These are phyloP conservation scores for Aspergillus versicolor DNA, from an alignment of 2,329 filamentous ascomycete genomes.

Conservation along the genomic window DNA sequence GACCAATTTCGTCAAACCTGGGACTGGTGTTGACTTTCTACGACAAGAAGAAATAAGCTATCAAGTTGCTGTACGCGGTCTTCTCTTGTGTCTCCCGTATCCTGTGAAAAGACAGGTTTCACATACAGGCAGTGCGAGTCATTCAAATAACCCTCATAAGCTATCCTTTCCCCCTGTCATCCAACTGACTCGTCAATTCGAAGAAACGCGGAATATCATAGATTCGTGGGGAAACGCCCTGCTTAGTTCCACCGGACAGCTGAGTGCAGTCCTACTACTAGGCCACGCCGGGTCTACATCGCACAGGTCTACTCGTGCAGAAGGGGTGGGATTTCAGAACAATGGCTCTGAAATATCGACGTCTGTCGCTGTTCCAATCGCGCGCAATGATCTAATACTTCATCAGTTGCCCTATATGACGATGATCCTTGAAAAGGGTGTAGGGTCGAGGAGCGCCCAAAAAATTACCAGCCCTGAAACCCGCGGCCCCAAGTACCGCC, in stretches of 20 bases:
- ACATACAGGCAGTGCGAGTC: constrained; percentile 34
- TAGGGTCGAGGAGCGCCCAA: constrained; percentile 59
- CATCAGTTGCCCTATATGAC: constrained; percentile 86
- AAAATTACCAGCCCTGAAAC: constrained; percentile 58
- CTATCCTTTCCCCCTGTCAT: constrained; percentile 91
- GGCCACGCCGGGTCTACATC: background rate
- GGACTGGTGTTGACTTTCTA: constrained; percentile 59
- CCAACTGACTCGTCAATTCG: constrained; percentile 77
- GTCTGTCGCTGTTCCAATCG: constrained; percentile 31
- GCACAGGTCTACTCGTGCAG: background rate
- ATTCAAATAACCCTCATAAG: constrained; percentile 65
- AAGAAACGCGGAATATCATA: constrained; percentile 75
- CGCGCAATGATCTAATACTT: constrained; percentile 54
- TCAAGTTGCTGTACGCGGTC: constrained; percentile 81
- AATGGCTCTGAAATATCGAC: constrained; percentile 3
- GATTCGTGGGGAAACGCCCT: constrained; percentile 39
- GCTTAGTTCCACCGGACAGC: constrained; percentile 37
- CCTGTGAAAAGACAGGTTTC: constrained; percentile 69
- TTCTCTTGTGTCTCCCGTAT: constrained; percentile 79
- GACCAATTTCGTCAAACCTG: constrained; percentile 54
- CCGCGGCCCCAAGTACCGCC: background rate
- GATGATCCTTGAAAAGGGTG: constrained; percentile 52
- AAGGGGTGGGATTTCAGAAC: background rate
- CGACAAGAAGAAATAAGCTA: constrained; percentile 94
- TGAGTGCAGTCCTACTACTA: constrained; percentile 16